Evolutionary conservation across 179 eudicot genomes (phyloP).

Genomic region (Heliamphora pulchella): DNA sequence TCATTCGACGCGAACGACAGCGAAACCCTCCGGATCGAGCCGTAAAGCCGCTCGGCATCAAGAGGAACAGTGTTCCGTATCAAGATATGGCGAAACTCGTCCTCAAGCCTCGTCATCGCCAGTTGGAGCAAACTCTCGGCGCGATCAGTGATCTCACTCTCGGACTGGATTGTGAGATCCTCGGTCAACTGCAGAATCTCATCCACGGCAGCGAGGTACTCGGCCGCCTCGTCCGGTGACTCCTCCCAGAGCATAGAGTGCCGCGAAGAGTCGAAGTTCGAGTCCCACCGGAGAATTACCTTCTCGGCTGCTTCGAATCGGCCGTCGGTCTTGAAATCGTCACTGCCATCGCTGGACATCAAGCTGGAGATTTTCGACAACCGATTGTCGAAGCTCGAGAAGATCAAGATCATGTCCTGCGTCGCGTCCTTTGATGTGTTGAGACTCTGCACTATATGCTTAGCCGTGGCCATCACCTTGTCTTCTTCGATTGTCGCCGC

Average conservation of each 20-base stretch:
- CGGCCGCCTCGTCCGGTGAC: constrained; percentile 30
- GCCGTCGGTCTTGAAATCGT: neutral
- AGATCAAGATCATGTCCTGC: constrained; percentile 62
- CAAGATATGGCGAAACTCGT: constrained; percentile 56
- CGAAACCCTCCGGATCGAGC: constrained; percentile 45
- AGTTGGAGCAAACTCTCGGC: constrained; percentile 67
- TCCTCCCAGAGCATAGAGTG: constrained; percentile 22
- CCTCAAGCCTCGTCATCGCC: constrained; percentile 81
- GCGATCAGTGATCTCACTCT: constrained; percentile 36
- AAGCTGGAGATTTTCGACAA: constrained; percentile 21
- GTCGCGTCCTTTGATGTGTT: constrained; percentile 47
- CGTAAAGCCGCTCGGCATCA: constrained; percentile 48
- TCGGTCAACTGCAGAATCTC: constrained; percentile 39
- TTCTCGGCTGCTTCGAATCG: constrained; percentile 51
- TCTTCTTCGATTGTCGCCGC: constrained; percentile 62
- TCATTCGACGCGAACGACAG: constrained; percentile 38
- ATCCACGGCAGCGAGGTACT: constrained; percentile 57
- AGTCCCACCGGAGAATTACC: constrained; percentile 37
- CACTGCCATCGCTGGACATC: constrained; percentile 9
- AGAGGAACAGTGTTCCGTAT: constrained; percentile 39
- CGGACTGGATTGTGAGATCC: constrained; percentile 21
- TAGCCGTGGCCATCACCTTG: constrained; percentile 68
- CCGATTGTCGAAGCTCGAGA: constrained; percentile 69
- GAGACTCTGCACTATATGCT: constrained; percentile 58
- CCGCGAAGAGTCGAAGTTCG: constrained; percentile 11